Base-by-base conservation (phyloP, 768 basidiomycete genomes). In the Dendrothele bispora region DNA sequence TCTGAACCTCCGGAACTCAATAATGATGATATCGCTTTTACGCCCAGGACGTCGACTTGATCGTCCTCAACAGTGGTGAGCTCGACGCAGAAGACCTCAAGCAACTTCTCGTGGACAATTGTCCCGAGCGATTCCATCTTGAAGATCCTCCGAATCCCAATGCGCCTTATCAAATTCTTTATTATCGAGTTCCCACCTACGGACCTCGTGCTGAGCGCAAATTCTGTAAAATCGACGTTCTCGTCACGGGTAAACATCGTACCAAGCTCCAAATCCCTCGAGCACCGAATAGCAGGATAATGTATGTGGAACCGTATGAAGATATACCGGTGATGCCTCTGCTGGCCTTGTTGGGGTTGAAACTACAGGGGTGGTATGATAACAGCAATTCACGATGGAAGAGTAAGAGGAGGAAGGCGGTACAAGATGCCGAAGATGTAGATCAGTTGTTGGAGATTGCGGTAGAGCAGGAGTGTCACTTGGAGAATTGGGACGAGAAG, bases 141-240 rank as follows among this genome's bases (percentile, higher is more conserved):
- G n/a, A n/a, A n/a, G n/a, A n/a, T n/a, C n/a, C n/a, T n/a, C n/a
- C n/a, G n/a, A n/a, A n/a, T n/a, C n/a, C n/a, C n/a, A n/a, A n/a
- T n/a, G n/a, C n/a, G n/a, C n/a, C n/a, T n/a, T n/a, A n/a, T n/a
- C n/a, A n/a, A n/a, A n/a, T n/a, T n/a, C n/a, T n/a, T n/a, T n/a
- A n/a, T n/a, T n/a, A n/a, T n/a, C n/a, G n/a, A n/a, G n/a, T n/a
- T n/a, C n/a, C n/a, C n/a, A n/a, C n/a, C n/a, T n/a, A n/a, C n/a
- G n/a, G n/a, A n/a, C n/a, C n/a, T n/a, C n/a, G n/a, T n/a, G n/a
- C n/a, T n/a, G n/a, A n/a, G n/a, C n/a, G n/a, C n/a, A n/a, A n/a
- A 12, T 11, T 2, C 4, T 67, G 64, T 57, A 68, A 67, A 40
- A 60, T 68, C 15, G 67, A 68, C 49, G 56, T 68, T 40, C 59